Evolutionary conservation across 352 stramenopile species (phyloP), one percentile per base, ranked within the genome.

Genomic region (Globisporangium canariense): DNA sequence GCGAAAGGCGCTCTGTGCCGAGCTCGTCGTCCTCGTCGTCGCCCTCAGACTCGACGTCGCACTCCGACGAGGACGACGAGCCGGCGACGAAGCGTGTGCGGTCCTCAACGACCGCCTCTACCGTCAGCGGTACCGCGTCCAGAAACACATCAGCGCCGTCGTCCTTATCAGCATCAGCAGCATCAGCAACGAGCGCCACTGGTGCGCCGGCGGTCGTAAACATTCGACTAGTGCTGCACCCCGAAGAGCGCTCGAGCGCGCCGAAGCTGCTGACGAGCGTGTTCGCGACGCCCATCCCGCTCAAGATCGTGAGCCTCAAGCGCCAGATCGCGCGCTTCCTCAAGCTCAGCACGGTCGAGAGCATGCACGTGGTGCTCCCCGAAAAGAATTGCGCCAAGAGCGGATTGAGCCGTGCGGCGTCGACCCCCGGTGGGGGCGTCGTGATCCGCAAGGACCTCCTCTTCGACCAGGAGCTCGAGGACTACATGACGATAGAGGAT

Each of bases 291-390:
- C 81, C 73, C 25, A 68, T 78, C 41, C 75, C 77, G 34, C 79
- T 94, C 32, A 94, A 92, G 60, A 75, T 94, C 36, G 66, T 74
- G 20, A 82, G 89, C 28, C 55, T 94, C 38, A 92, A 92, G 70
- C 89, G 84, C 57, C 83, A 92, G 57, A 64, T 94, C 4, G 69
- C 65, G 18, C 63, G 65, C 13, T 60, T 90, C 49, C 74, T 91
- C 13, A 79, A 80, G 14, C 52, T 91, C 28, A 62, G 76, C 28
- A 71, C 65, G 28, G 65, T 66, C 32, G 68, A 79, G 6, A 75
- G 72, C 47, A 81, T 93, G 76, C 77, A 69, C 40, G 81, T 93
- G 47, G 78, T 91, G 43, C 52, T 93, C 7, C 64, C 82, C 0
- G 70, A 66, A 0, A 72, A 78, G 9, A 93, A 93, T 66, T 83